Evolutionary conservation across 768 basidiomycete species (phyloP), one percentile per base, ranked within the genome.

Genomic region (Lactarius indigo): DNA sequence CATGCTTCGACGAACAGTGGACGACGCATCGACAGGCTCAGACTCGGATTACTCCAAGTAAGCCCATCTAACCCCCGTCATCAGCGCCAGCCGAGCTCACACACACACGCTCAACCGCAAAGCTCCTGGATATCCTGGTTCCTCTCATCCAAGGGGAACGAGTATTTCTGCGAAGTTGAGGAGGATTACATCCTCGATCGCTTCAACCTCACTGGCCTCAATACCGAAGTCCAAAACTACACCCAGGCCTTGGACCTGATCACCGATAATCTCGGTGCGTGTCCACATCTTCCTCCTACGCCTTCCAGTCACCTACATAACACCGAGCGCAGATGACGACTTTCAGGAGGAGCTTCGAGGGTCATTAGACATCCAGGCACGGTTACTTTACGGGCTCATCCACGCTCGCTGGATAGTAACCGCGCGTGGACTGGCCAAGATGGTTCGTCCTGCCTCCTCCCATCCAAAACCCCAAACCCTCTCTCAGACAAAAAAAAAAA

Each of bases 81-180:
- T 35, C 55, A 20, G 61, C 58, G 10, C 10, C 44, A 44, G 18
- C 54, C 60, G 63, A 13, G 42, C 66, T 72, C 68, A 59, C 15
- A 47, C 61, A 23, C 72, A n/a, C 63, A 26, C 72, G 61, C 31
- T 59, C 3, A 7, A 20, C 61, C 35, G 30, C 54, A 28, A n/a
- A n/a, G 70, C 17, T 71, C 96, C 93, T 98, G 95, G 95, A 96
- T 96, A 72, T 94, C 94, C 4, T 98, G 95, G 95, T 97, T 98
- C 74, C 81, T 98, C 6, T 92, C 93, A 26, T 95, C 94, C 23
- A 97, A 97, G 76, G 96, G 97, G 65, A 98, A 99, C 76, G 97
- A 99, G 80, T 99, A 99, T 81, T 98, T 98, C 74, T 97, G 96
- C 77, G 96, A 98, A 81, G 94, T 98, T 68, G 97, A 98, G 75